phyloP scores from a whole-genome alignment of 2,329 filamentous ascomycete species.

The Orbilia blumenaviensis region DNA sequence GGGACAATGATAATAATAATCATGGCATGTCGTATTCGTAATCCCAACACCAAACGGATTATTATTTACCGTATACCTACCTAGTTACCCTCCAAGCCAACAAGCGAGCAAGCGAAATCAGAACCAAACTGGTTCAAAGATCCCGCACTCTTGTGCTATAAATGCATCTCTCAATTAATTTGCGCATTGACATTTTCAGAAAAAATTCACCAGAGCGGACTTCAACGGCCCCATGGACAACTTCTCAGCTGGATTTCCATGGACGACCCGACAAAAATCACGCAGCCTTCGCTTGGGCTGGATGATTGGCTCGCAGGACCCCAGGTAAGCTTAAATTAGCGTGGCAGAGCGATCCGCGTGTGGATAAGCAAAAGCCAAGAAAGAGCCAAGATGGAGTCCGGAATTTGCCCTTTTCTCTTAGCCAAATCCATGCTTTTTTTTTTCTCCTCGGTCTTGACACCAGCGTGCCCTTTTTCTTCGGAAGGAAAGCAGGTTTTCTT shows the following conservation, averaged over 20 bases:
- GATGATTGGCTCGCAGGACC: conserved; percentile 51
- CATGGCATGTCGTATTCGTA: conserved; percentile 5
- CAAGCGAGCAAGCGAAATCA: too few relatives aligned
- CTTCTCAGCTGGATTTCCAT: conserved; percentile 18
- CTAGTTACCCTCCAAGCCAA: too few relatives aligned
- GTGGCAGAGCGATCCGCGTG: conserved; percentile 45
- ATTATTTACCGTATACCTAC: too few relatives aligned
- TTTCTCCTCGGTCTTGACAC: background rate
- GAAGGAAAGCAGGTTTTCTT: conserved; percentile 37
- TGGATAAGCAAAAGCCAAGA: conserved; percentile 47
- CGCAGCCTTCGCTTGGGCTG: conserved; percentile 51
- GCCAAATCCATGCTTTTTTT: background rate
- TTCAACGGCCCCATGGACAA: conserved; percentile 16
- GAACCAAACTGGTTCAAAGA: background rate
- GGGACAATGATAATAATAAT: too few relatives aligned
- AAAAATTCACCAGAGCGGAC: background rate
- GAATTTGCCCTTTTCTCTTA: conserved; percentile 42
- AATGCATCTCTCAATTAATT: conserved; percentile 34
- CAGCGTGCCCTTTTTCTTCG: conserved; percentile 17
- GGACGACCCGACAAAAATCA: conserved; percentile 49
- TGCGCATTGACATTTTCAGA: conserved; percentile 25
- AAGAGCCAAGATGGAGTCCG: conserved; percentile 49
- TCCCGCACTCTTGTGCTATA: too few relatives aligned
- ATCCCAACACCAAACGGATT: too few relatives aligned
- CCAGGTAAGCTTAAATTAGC: conserved; percentile 55